These are phyloP conservation scores for Eucalyptus pauciflora DNA, from an alignment of 345 rosid species.

Conservation along the genomic window DNA sequence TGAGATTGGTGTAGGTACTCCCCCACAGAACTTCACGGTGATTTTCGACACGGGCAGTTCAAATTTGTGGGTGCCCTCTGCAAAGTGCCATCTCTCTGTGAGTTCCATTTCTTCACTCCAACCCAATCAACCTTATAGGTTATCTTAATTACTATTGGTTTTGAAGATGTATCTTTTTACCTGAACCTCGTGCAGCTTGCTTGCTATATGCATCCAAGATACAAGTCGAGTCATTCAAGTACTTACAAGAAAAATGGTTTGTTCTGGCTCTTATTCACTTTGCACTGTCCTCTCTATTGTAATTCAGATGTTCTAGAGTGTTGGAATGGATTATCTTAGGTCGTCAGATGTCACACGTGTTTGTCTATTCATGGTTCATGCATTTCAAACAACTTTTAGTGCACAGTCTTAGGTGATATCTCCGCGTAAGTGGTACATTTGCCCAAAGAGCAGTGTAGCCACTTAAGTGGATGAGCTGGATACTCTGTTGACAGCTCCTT, in stretches of 20 bases:
- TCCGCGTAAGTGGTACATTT: not conserved
- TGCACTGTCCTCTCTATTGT: not conserved
- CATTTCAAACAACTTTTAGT: not conserved
- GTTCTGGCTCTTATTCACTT: not conserved
- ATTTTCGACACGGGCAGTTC: conserved; percentile 96
- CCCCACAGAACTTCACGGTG: conserved; percentile 84
- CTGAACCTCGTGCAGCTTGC: conserved; percentile 28
- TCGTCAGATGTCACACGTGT: not conserved
- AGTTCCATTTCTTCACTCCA: not conserved
- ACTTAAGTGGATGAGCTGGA: not conserved
- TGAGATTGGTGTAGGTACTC: conserved; percentile 82
- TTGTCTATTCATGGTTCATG: not conserved
- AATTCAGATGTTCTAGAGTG: not conserved
- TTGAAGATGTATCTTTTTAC: not conserved
- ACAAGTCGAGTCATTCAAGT: conserved; percentile 58
- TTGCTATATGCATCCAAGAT: conserved; percentile 70
- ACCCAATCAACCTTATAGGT: not conserved
- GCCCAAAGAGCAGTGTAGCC: not conserved
- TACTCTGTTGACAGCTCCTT: not conserved
- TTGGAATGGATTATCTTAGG: not conserved
- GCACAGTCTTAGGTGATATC: not conserved
- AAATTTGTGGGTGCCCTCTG: conserved; percentile 92
- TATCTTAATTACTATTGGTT: not conserved
- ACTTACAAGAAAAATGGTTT: conserved; percentile 69
- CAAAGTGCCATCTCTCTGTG: conserved; percentile 80